Percentiles rank a stretch among this genome's conserved stretches.
Conservation (phyloP, 768 basidiomycete genomes). For the Pleurotus giganteus region DNA sequence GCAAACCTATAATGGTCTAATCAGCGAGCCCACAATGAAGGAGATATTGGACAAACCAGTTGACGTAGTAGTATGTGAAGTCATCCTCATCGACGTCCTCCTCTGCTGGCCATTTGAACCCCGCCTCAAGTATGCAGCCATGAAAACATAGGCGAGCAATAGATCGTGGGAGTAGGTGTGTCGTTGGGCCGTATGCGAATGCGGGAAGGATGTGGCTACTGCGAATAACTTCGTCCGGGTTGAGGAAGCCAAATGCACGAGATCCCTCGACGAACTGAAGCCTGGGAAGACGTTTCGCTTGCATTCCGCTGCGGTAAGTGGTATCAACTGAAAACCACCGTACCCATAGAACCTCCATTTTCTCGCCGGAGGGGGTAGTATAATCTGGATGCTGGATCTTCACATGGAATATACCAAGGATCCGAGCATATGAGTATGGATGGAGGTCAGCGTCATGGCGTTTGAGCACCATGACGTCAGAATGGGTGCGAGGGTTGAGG, state of each 20-base stretch:
- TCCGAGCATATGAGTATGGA: slow-evolving; percentile 30
- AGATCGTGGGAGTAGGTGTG: slow-evolving; percentile 14
- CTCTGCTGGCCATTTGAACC: too few species aligned
- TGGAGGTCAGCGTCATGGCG: slow-evolving; percentile 17
- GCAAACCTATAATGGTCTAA: slow-evolving; percentile 22
- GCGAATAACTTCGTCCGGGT: slow-evolving; percentile 29
- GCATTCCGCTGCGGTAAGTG: slow-evolving; percentile 11
- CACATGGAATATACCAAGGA: slow-evolving; percentile 30
- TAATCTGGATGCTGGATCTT: slow-evolving; percentile 16
- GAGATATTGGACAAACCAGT: slow-evolving; percentile 25
- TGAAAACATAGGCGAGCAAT: slow-evolving; percentile 14
- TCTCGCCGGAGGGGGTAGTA: slow-evolving; percentile 1
- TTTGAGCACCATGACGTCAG: slow-evolving; percentile 31
- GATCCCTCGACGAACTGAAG: slow-evolving; percentile 23
- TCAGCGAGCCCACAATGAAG: background rate
- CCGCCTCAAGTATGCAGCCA: too few species aligned
- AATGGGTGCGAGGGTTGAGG: slow-evolving; percentile 31
- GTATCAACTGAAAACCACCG: slow-evolving; percentile 20
- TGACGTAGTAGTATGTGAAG: slow-evolving; percentile 31
- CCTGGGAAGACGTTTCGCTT: slow-evolving; percentile 12
- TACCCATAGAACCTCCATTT: slow-evolving; percentile 27
- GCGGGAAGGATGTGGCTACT: slow-evolving; percentile 32
- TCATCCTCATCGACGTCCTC: slow-evolving; percentile 19
- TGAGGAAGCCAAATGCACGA: slow-evolving; percentile 31
- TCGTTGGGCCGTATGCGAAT: slow-evolving; percentile 23